Percentiles rank a stretch among this genome's conserved stretches.
phyloP scores from a whole-genome alignment of 2,329 filamentous ascomycete species.

The Apiospora arundinis region DNA sequence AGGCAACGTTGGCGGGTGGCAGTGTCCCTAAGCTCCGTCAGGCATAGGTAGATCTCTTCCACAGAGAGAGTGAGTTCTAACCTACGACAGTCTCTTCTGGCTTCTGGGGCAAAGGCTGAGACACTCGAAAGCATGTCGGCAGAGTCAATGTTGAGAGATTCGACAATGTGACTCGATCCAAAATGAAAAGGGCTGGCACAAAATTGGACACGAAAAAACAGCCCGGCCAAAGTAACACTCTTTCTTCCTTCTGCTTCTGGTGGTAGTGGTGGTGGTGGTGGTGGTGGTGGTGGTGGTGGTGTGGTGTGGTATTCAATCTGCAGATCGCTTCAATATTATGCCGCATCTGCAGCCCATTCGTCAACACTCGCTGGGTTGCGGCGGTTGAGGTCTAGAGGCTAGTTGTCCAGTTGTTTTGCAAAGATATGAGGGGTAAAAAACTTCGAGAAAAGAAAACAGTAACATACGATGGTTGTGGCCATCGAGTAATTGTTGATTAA shows the following conservation, averaged over 20 bases:
- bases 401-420: neutral
- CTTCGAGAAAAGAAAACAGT: neutral
- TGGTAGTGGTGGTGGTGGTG: neutral
- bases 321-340: conserved; percentile 5
- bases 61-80: neutral
- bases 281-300: no score
- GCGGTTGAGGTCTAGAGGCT: neutral
- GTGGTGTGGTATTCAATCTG: conserved; percentile 7
- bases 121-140: neutral
- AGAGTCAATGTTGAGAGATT: neutral
- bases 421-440: neutral
- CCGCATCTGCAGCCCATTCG: conserved; percentile 9
- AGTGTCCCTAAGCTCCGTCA: neutral
- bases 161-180: neutral
- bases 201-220: neutral
- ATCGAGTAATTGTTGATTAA: neutral
- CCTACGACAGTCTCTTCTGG: neutral
- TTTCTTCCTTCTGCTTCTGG: neutral
- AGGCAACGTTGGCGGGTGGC: conserved; percentile 1
- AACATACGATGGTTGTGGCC: neutral
- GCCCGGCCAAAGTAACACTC: neutral
- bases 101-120: conserved; percentile 4
- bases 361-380: neutral
- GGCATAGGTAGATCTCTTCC: neutral
- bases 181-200: conserved; percentile 2